phyloP scores from a whole-genome alignment of 768 basidiomycete genomes.

The Phylloporus sp. region DNA sequence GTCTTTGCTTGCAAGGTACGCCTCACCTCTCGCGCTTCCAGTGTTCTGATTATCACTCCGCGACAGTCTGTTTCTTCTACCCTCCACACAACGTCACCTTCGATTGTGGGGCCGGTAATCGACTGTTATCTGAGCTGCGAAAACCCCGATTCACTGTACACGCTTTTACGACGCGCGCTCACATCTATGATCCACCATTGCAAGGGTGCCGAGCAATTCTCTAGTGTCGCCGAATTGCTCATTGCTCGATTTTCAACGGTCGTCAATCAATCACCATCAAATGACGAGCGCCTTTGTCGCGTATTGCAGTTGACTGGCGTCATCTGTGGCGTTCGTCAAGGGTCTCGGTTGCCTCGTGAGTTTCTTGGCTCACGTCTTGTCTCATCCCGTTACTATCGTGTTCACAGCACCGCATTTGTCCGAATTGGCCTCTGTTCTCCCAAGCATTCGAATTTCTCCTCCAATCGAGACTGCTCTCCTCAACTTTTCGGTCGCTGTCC shows the following conservation, averaged over 20 bases:
- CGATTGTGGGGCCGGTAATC: slow-evolving; percentile 57
- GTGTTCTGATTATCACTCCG: not conserved
- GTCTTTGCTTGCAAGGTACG: slow-evolving; percentile 66
- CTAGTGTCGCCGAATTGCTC: slow-evolving; percentile 50
- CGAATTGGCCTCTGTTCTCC: slow-evolving; percentile 30
- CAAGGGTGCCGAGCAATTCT: slow-evolving; percentile 61
- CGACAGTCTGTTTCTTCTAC: slow-evolving; percentile 74
- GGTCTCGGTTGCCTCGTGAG: slow-evolving; percentile 62
- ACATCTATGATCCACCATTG: slow-evolving; percentile 84
- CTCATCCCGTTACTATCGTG: slow-evolving; percentile 2
- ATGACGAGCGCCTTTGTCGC: slow-evolving; percentile 41
- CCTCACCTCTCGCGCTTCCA: slow-evolving; percentile 4
- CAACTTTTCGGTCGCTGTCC: slow-evolving; percentile 30
- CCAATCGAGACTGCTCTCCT: slow-evolving; percentile 30
- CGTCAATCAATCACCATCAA: slow-evolving; percentile 1
- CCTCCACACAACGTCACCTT: slow-evolving; percentile 68
- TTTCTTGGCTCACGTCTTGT: slow-evolving; percentile 4
- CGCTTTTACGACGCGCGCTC: slow-evolving; percentile 62
- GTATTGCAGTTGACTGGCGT: slow-evolving; percentile 54
- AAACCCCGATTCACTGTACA: slow-evolving; percentile 40
- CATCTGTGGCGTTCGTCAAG: slow-evolving; percentile 60
- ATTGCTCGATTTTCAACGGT: slow-evolving; percentile 34
- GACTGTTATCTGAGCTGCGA: slow-evolving; percentile 45
- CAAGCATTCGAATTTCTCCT: slow-evolving; percentile 24
- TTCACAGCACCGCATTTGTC: slow-evolving; percentile 34